These are phyloP conservation scores for Russula dissimulans DNA, from an alignment of 768 basidiomycete species.

Conservation along the genomic window DNA sequence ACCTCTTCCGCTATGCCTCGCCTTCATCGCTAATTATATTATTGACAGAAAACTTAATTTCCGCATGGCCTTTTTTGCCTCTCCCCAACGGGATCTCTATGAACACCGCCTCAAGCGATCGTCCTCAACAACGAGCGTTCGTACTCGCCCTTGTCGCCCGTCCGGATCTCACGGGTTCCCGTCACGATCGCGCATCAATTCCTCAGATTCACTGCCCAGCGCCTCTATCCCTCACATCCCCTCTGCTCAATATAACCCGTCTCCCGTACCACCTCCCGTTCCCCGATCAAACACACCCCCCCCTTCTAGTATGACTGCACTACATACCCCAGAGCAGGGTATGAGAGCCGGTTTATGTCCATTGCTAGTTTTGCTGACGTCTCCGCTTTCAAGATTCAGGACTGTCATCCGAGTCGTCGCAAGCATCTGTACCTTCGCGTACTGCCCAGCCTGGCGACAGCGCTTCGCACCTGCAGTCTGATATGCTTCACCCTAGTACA, in stretches of 20 bases:
- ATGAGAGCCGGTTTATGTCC: background rate
- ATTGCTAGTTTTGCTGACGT: background rate
- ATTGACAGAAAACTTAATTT: background rate
- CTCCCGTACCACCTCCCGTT: background rate
- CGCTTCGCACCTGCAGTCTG: background rate
- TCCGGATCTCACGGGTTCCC: background rate
- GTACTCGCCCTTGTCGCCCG: background rate
- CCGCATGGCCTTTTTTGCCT: conserved; percentile 18
- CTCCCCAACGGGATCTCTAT: conserved; percentile 9
- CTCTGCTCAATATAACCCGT: background rate
- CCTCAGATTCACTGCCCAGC: background rate
- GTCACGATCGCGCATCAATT: background rate
- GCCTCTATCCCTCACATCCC: background rate
- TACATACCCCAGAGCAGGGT: background rate
- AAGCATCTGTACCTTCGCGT: background rate
- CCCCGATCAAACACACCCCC: background rate
- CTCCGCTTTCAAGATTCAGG: background rate
- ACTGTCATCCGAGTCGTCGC: background rate
- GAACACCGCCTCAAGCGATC: conserved; percentile 18
- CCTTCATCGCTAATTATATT: background rate
- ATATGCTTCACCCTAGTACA: background rate
- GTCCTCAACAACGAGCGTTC: conserved; percentile 8
- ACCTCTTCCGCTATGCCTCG: background rate
- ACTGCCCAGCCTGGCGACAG: background rate
- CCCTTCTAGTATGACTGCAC: background rate